phyloP scores from a whole-genome alignment of 768 basidiomycete species.

The Tephrocybe sp. region DNA sequence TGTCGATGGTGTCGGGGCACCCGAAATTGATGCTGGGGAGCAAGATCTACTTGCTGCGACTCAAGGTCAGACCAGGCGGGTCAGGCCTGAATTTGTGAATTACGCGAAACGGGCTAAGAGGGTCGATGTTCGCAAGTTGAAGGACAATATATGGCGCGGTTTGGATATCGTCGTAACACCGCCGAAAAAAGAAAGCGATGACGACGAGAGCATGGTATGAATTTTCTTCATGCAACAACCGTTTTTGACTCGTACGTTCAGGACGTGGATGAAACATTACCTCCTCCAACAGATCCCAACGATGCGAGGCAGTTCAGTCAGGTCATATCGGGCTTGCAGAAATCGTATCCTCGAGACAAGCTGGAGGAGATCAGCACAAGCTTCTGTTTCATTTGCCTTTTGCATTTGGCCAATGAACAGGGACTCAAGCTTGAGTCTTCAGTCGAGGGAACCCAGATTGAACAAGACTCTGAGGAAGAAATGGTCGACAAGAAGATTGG shows the following conservation, averaged over 20 bases:
- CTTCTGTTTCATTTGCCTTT: constrained; percentile 97
- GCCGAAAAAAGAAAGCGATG: constrained; percentile 40
- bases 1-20: constrained; percentile 37
- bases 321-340: constrained; percentile 80
- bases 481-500: constrained; percentile 49
- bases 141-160: constrained; percentile 97
- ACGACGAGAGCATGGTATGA: constrained; percentile 51
- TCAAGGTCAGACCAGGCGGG: constrained; percentile 70
- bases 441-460: constrained; percentile 29
- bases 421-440: constrained; percentile 77
- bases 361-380: constrained; percentile 98
- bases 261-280: constrained; percentile 51
- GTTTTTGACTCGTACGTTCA: constrained; percentile 22
- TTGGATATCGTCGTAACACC: constrained; percentile 68
- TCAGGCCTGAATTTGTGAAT: constrained; percentile 84
- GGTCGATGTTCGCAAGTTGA: constrained; percentile 93
- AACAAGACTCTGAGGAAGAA: constrained; percentile 33
- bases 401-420: constrained; percentile 96
- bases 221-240: not conserved
- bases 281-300: constrained; percentile 54
- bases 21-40: constrained; percentile 63
- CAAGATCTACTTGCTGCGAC: constrained; percentile 87
- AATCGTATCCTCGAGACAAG: constrained; percentile 86
- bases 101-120: constrained; percentile 95
- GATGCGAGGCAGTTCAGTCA: constrained; percentile 72